These are phyloP conservation scores for Tulasnella sp. DNA, from an alignment of 768 basidiomycete species.

Conservation along the genomic window DNA sequence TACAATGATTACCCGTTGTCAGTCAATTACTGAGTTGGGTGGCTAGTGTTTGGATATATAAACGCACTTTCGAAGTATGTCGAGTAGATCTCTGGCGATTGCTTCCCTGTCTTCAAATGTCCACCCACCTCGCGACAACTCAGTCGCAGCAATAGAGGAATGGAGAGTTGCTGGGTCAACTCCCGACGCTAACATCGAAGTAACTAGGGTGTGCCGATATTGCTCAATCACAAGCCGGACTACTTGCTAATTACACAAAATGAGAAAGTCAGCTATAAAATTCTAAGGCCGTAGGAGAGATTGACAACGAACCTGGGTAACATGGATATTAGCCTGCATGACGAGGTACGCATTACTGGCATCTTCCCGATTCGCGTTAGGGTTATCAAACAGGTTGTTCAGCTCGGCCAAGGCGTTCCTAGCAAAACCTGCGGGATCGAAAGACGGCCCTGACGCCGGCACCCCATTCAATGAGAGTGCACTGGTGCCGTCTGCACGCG, in stretches of 20 bases:
- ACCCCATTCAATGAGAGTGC: background rate
- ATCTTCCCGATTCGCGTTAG: slow-evolving; percentile 76
- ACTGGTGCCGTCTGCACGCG: too few species aligned
- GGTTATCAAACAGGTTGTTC: slow-evolving; percentile 85
- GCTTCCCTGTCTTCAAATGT: slow-evolving; percentile 62
- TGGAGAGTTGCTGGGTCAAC: background rate
- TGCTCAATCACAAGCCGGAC: slow-evolving; percentile 88
- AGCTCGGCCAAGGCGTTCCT: slow-evolving; percentile 81
- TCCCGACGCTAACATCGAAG: slow-evolving; percentile 45
- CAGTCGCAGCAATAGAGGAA: slow-evolving; percentile 4
- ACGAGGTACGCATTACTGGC: slow-evolving; percentile 84
- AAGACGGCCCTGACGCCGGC: background rate
- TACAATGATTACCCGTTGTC: slow-evolving; percentile 24
- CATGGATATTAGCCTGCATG: slow-evolving; percentile 84
- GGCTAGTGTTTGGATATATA: slow-evolving; percentile 18
- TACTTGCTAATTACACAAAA: slow-evolving; percentile 52
- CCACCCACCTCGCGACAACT: slow-evolving; percentile 16
- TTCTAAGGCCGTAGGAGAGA: too few species aligned
- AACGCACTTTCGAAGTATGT: slow-evolving; percentile 66
- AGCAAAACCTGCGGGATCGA: slow-evolving; percentile 45
- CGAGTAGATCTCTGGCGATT: slow-evolving; percentile 76
- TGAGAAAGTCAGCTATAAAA: background rate
- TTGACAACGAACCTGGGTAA: slow-evolving; percentile 67
- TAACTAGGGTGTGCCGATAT: slow-evolving; percentile 76
- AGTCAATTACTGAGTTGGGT: background rate